Evolutionary conservation across 1,284 basidiomycete species (phyloP).

Genomic region (Chondrostereum purpureum): DNA sequence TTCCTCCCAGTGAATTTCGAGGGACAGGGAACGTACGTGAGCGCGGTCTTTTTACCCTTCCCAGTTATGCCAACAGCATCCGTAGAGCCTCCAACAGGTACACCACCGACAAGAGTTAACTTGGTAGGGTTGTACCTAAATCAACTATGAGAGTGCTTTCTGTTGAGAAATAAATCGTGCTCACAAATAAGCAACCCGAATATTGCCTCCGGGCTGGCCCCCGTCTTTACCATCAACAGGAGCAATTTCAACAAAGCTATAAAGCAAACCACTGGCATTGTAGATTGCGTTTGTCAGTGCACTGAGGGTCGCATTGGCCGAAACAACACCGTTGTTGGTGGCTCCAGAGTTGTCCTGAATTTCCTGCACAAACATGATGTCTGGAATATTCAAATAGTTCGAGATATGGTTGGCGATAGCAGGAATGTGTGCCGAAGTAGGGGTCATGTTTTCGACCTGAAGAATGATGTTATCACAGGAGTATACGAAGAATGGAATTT

Average conservation of each 20-base stretch:
- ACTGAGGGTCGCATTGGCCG: slow-evolving; percentile 47
- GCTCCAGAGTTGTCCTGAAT: slow-evolving; percentile 59
- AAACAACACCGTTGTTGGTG: slow-evolving; percentile 48
- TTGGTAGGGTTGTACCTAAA: slow-evolving; percentile 43
- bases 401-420: slow-evolving; percentile 51
- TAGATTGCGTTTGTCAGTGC: slow-evolving; percentile 46
- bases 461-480: slow-evolving; percentile 2
- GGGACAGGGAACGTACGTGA: slow-evolving; percentile 47
- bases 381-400: slow-evolving; percentile 44
- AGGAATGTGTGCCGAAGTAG: slow-evolving; percentile 41
- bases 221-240: slow-evolving; percentile 54
- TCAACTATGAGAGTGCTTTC: neutral
- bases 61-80: slow-evolving; percentile 38
- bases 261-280: slow-evolving; percentile 36
- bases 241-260: slow-evolving; percentile 44
- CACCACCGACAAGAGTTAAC: slow-evolving; percentile 41
- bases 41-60: slow-evolving; percentile 29
- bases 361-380: slow-evolving; percentile 61
- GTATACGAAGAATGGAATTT: neutral
- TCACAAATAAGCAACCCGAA: slow-evolving; percentile 52
- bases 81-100: slow-evolving; percentile 40
- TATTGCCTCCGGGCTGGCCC: slow-evolving; percentile 62
- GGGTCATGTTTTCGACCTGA: slow-evolving; percentile 54
- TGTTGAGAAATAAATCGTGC: slow-evolving; percentile 9
- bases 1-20: too few species aligned